Conservation (phyloP, 495 filamentous ascomycete genomes). For the Neurospora sp. region DNA sequence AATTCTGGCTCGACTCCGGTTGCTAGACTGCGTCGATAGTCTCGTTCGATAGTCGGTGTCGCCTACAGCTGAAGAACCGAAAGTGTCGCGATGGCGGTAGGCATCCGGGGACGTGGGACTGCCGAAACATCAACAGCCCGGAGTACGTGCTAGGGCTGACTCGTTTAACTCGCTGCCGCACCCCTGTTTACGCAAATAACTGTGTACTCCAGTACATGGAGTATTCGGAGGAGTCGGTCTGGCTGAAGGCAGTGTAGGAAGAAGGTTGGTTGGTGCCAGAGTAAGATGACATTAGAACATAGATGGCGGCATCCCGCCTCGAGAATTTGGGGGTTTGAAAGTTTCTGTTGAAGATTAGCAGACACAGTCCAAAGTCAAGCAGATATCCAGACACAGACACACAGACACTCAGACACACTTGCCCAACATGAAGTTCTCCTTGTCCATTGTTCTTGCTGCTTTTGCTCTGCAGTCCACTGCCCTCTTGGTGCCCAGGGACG, state of each 20-base stretch:
- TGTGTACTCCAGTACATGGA: neutral
- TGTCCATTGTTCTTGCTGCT: neutral
- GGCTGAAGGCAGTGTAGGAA: neutral
- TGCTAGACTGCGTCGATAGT: neutral
- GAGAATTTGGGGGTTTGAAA: neutral
- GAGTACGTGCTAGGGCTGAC: neutral
- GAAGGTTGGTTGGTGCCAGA: neutral
- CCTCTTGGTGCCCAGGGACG: neutral
- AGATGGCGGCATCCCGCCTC: neutral
- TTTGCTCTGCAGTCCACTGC: neutral
- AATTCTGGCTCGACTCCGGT: neutral
- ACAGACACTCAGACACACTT: neutral
- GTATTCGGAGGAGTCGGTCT: neutral
- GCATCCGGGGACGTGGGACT: neutral
- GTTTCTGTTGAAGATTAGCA: neutral
- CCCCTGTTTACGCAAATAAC: neutral
- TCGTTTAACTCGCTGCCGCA: neutral
- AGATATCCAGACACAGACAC: neutral
- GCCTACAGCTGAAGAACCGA: neutral
- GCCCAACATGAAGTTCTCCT: constrained; percentile 5
- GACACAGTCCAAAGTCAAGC: neutral
- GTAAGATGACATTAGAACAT: neutral
- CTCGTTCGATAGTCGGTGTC: neutral
- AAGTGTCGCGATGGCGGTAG: neutral
- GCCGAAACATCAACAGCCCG: neutral